phyloP scores from a whole-genome alignment of 352 stramenopile species.

The Phytophthora capsici region DNA sequence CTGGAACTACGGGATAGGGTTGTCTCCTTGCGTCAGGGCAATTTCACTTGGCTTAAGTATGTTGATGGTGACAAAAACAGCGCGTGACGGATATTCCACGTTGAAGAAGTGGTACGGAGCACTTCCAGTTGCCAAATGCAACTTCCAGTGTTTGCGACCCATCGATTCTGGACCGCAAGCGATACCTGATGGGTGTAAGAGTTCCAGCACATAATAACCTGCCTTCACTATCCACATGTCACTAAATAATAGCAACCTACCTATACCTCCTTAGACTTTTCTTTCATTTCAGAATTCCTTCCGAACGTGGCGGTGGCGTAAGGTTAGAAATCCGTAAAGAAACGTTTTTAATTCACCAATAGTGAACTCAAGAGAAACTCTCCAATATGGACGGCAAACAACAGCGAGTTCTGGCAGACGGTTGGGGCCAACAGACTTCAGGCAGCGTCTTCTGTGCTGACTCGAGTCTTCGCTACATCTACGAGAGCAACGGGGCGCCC shows the following conservation, averaged over 20 bases:
- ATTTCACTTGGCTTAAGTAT: constrained; percentile 18
- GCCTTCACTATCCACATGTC: background rate
- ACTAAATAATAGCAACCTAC: background rate
- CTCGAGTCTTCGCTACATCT: constrained; percentile 83
- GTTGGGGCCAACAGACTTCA: constrained; percentile 59
- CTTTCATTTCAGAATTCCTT: constrained; percentile 29
- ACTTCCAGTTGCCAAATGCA: constrained; percentile 7
- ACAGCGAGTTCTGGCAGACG: constrained; percentile 73
- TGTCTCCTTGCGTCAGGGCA: constrained; percentile 4
- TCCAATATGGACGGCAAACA: constrained; percentile 39
- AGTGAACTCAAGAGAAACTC: constrained; percentile 18
- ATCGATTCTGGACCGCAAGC: constrained; percentile 17
- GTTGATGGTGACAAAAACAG: constrained; percentile 1
- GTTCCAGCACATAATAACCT: constrained; percentile 13
- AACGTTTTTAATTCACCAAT: constrained; percentile 9
- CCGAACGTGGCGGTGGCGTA: constrained; percentile 26
- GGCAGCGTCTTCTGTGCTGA: constrained; percentile 84
- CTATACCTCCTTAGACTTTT: background rate
- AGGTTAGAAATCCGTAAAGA: constrained; percentile 14
- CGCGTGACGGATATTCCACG: constrained; percentile 7
- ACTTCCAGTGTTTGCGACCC: constrained; percentile 16
- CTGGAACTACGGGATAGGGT: constrained; percentile 8
- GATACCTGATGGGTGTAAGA: constrained; percentile 15
- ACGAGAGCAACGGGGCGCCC: constrained; percentile 49
- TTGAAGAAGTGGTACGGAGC: constrained; percentile 11